Conservation (phyloP, 768 basidiomycete genomes). For the Tulasnella sp. region DNA sequence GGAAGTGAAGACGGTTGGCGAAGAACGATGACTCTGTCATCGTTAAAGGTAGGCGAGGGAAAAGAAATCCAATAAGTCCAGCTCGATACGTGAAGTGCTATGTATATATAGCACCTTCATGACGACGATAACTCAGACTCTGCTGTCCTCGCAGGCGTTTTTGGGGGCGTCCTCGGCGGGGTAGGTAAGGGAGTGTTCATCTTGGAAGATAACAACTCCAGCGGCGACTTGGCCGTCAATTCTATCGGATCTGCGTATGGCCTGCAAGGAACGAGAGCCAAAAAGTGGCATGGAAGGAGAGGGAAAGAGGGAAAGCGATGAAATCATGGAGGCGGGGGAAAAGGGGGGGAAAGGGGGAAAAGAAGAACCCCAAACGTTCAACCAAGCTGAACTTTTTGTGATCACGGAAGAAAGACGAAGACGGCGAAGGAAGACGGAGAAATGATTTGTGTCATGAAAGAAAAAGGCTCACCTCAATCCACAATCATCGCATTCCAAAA, state of each 20-base stretch:
- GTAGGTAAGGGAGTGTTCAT: too few relatives aligned
- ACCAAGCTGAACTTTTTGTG: conserved; percentile 3
- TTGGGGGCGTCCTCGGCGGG: too few relatives aligned
- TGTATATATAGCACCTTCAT: too few relatives aligned
- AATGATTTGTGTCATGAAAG: background rate
- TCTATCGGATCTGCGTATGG: conserved; percentile 10
- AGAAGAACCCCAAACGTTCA: background rate
- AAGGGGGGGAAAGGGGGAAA: background rate
- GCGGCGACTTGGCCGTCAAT: conserved; percentile 1
- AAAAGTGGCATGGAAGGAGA: background rate
- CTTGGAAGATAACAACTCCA: background rate
- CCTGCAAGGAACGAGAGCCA: background rate
- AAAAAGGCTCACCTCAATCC: conserved; percentile 46
- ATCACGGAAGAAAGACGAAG: background rate
- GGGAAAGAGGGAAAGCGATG: conserved; percentile 14
- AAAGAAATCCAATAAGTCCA: too few relatives aligned
- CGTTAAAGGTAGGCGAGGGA: too few relatives aligned
- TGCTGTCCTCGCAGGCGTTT: too few relatives aligned
- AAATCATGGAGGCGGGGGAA: background rate
- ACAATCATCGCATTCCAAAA: conserved; percentile 84
- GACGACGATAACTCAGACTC: too few relatives aligned
- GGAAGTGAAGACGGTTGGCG: too few relatives aligned
- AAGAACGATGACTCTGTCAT: too few relatives aligned
- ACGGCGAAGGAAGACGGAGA: conserved; percentile 10
- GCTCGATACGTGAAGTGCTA: too few relatives aligned